phyloP scores from a whole-genome alignment of 306 rosid species.

The Adenanthera pavonina region DNA sequence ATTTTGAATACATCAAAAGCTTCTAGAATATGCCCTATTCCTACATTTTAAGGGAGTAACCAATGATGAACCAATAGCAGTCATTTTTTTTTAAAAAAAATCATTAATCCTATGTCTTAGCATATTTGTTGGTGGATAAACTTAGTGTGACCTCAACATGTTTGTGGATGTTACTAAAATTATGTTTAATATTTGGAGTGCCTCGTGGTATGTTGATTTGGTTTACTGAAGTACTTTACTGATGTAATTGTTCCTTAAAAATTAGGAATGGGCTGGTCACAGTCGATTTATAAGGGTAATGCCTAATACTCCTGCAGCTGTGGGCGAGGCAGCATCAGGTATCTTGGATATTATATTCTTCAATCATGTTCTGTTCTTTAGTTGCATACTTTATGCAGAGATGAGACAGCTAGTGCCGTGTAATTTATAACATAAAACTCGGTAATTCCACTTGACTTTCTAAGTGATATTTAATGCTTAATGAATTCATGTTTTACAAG shows the following conservation, averaged over 20 bases:
- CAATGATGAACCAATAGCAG: not conserved
- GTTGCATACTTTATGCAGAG: slow-evolving; percentile 19
- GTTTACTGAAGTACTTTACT: slow-evolving; percentile 10
- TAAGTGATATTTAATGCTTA: slow-evolving; percentile 9
- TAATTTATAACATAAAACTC: slow-evolving; percentile 15
- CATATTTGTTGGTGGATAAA: not conserved
- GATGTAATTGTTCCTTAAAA: slow-evolving; percentile 36
- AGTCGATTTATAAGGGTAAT: slow-evolving; percentile 77
- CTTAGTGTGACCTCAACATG: not conserved
- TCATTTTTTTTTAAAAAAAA: too few relatives aligned
- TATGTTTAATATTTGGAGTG: not conserved
- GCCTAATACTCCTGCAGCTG: slow-evolving; percentile 82
- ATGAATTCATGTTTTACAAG: not conserved
- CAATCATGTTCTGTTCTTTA: slow-evolving; percentile 23
- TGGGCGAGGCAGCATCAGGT: slow-evolving; percentile 88
- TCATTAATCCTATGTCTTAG: not conserved
- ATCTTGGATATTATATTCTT: slow-evolving; percentile 3
- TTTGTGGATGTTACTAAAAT: not conserved
- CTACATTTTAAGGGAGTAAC: not conserved
- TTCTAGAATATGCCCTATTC: too few relatives aligned
- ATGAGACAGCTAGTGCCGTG: slow-evolving; percentile 5
- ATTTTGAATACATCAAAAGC: too few relatives aligned
- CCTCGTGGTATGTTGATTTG: slow-evolving; percentile 16
- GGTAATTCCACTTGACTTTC: slow-evolving; percentile 15
- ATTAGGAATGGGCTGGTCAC: slow-evolving; percentile 84